These are phyloP conservation scores for Penstemon newberryi DNA, from an alignment of 257 asterid species.

Conservation along the genomic window DNA sequence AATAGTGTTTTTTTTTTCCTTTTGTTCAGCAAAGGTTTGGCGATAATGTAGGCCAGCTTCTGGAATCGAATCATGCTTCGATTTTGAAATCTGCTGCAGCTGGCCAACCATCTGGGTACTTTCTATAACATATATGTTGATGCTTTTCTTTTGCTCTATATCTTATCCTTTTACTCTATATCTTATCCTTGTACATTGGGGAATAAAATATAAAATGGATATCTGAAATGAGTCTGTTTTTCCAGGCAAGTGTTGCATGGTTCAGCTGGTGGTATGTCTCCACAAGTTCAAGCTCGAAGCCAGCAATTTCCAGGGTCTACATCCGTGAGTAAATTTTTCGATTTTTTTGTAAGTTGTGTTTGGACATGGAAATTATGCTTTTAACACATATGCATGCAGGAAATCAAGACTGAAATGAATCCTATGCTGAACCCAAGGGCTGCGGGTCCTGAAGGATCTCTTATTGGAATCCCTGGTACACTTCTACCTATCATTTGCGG, in stretches of 20 bases:
- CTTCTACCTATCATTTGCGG: background rate
- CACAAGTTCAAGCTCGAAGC: slow-evolving; percentile 86
- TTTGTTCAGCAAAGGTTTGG: slow-evolving; percentile 80
- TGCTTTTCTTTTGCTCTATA: background rate
- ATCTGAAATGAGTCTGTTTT: slow-evolving; percentile 1
- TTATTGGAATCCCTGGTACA: slow-evolving; percentile 87
- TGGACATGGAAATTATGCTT: background rate
- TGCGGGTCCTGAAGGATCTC: slow-evolving; percentile 84
- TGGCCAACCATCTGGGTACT: slow-evolving; percentile 91
- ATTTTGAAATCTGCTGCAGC: slow-evolving; percentile 82
- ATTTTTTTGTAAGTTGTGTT: background rate
- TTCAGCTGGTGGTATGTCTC: slow-evolving; percentile 77
- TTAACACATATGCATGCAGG: slow-evolving; percentile 46
- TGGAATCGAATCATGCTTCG: slow-evolving; percentile 89
- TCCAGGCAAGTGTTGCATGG: slow-evolving; percentile 88
- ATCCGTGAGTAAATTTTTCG: slow-evolving; percentile 56
- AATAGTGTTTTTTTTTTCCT: slow-evolving; percentile 28
- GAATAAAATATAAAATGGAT: too few relatives aligned
- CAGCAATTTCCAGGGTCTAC: slow-evolving; percentile 95
- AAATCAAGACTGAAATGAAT: slow-evolving; percentile 85
- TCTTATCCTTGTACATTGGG: too few relatives aligned
- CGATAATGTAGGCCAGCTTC: slow-evolving; percentile 70
- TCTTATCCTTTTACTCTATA: too few relatives aligned
- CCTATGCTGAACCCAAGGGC: slow-evolving; percentile 76
- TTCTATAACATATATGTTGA: slow-evolving; percentile 11